phyloP scores from a whole-genome alignment of 345 rosid genomes.

The Cardiospermum halicacabum region DNA sequence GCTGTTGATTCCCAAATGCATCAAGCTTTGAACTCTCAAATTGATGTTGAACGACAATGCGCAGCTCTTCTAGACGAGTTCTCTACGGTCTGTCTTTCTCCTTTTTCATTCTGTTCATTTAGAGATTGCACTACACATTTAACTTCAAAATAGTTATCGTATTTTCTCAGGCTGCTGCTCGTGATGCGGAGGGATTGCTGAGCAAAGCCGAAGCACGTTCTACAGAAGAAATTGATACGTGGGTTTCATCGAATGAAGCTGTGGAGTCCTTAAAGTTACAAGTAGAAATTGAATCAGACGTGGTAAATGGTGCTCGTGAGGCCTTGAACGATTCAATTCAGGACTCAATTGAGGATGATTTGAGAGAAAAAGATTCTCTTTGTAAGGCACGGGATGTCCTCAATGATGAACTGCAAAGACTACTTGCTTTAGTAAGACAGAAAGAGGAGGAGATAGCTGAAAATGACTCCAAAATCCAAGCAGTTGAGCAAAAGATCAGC shows the following conservation, averaged over 20 bases:
- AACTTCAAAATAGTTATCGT: not conserved
- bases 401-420: constrained; percentile 45
- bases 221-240: constrained; percentile 45
- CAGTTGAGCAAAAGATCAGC: constrained; percentile 51
- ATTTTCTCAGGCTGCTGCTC: constrained; percentile 52
- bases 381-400: constrained; percentile 46
- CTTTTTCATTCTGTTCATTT: not conserved
- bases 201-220: constrained; percentile 38
- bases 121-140: too few relatives aligned
- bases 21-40: constrained; percentile 50
- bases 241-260: constrained; percentile 61
- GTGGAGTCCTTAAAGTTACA: constrained; percentile 61
- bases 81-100: constrained; percentile 39
- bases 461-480: constrained; percentile 50
- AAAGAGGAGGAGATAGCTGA: constrained; percentile 67
- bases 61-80: constrained; percentile 53
- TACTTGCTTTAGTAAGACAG: constrained; percentile 62
- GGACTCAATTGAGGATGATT: constrained; percentile 48
- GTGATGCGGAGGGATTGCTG: constrained; percentile 42
- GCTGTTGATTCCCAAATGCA: constrained; percentile 60
- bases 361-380: constrained; percentile 46
- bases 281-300: constrained; percentile 52
- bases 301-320: constrained; percentile 51
- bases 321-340: constrained; percentile 42
- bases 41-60: constrained; percentile 69